phyloP scores from a whole-genome alignment of 768 basidiomycete species.

The Serendipita sp. region DNA sequence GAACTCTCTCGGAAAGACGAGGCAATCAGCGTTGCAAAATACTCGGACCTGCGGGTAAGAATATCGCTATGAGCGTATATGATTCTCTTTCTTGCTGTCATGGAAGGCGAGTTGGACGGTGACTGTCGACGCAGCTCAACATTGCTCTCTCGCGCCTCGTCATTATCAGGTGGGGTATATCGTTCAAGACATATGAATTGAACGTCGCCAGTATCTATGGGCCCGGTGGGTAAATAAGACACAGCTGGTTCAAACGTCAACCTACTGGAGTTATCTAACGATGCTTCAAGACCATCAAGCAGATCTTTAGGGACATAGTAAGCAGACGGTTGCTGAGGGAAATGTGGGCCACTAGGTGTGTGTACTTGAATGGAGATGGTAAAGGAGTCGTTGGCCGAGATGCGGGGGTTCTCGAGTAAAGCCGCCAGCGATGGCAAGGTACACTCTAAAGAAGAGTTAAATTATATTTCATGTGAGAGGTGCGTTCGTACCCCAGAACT shows the following conservation, averaged over 20 bases:
- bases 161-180: conserved; percentile 19
- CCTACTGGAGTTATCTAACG: conserved; percentile 56
- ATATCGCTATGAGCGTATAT: conserved; percentile 72
- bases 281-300: conserved; percentile 49
- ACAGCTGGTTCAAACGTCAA: neutral
- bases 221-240: conserved; percentile 2
- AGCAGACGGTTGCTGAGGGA: conserved; percentile 48
- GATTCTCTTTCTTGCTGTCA: conserved; percentile 48
- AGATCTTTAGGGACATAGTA: conserved; percentile 51
- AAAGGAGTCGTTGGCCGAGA: conserved; percentile 47
- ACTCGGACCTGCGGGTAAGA: conserved; percentile 54
- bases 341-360: conserved; percentile 34
- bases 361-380: conserved; percentile 63
- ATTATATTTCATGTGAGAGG: neutral
- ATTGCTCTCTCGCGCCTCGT: conserved; percentile 14
- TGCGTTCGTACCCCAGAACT: conserved; percentile 50
- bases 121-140: conserved; percentile 20
- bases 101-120: conserved; percentile 27
- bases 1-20: conserved; percentile 52
- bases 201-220: conserved; percentile 55
- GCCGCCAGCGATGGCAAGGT: conserved; percentile 43
- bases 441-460: conserved; percentile 29
- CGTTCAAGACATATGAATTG: conserved; percentile 57
- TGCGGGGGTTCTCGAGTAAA: conserved; percentile 41
- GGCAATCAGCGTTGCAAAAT: conserved; percentile 57